Evolutionary conservation across 169 alveolate genomes (phyloP).

Genomic region (Plasmodium adleri): DNA sequence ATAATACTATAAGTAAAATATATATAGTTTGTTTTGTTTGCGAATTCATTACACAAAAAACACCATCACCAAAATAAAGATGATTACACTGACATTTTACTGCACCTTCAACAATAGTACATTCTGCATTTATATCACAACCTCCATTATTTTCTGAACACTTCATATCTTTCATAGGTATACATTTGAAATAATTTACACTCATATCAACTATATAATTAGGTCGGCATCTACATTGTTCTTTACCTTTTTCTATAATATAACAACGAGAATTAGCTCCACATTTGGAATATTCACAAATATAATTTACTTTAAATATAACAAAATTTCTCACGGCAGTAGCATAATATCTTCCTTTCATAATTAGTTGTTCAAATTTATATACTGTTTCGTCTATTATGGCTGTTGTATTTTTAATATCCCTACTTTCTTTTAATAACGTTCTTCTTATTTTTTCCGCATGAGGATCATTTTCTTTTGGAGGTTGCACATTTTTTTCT

Average conservation of each 20-base stretch:
- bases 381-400: slow-evolving; percentile 32
- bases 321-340: slow-evolving; percentile 34
- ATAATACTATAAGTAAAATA: slow-evolving; percentile 7
- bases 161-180: slow-evolving; percentile 24
- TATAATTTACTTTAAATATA: slow-evolving; percentile 26
- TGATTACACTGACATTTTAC: slow-evolving; percentile 48
- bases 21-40: slow-evolving; percentile 28
- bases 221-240: slow-evolving; percentile 67
- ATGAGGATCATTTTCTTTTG: not conserved
- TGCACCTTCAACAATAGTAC: slow-evolving; percentile 16
- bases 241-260: slow-evolving; percentile 43
- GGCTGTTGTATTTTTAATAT: slow-evolving; percentile 34
- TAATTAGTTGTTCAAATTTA: slow-evolving; percentile 21
- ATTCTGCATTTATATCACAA: slow-evolving; percentile 68
- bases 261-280: slow-evolving; percentile 74
- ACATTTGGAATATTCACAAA: slow-evolving; percentile 73
- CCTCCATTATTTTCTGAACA: slow-evolving; percentile 44
- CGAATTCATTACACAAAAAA: slow-evolving; percentile 43
- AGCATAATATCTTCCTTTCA: slow-evolving; percentile 28
- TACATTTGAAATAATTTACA: slow-evolving; percentile 47
- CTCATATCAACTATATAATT: slow-evolving; percentile 42
- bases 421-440: slow-evolving; percentile 17
- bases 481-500: too few relatives aligned
- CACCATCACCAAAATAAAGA: slow-evolving; percentile 65
- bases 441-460: slow-evolving; percentile 23